Conservation (phyloP, 2,329 filamentous ascomycete species). For the Coniochaeta ligniaria region DNA sequence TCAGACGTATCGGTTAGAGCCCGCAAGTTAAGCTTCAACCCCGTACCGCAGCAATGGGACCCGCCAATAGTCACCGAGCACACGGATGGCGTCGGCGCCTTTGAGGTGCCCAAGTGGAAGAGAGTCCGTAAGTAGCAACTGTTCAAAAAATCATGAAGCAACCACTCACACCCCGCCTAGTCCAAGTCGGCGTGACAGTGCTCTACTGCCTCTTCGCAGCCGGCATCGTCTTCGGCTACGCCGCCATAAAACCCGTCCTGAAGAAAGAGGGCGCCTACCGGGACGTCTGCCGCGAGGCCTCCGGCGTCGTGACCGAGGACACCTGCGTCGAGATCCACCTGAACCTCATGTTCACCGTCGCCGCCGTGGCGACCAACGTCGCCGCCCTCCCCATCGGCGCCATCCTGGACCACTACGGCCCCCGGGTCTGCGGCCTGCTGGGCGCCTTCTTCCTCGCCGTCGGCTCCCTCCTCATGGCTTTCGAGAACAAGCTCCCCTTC, state of each 20-base stretch:
- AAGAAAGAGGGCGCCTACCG: slow-evolving; percentile 66
- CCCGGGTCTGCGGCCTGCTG: slow-evolving; percentile 65
- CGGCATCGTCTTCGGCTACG: slow-evolving; percentile 78
- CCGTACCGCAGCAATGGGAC: slow-evolving; percentile 45
- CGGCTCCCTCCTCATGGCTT: slow-evolving; percentile 68
- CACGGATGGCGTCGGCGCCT: slow-evolving; percentile 42
- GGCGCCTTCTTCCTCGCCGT: slow-evolving; percentile 61
- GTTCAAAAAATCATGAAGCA: not conserved
- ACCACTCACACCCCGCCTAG: slow-evolving; percentile 12
- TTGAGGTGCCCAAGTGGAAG: slow-evolving; percentile 48
- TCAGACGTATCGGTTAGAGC: slow-evolving; percentile 41
- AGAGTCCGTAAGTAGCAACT: slow-evolving; percentile 38
- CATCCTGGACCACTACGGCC: slow-evolving; percentile 76
- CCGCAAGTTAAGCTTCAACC: slow-evolving; percentile 46
- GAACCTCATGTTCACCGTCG: slow-evolving; percentile 89
- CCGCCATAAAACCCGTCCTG: slow-evolving; percentile 74
- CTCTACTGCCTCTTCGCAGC: slow-evolving; percentile 52
- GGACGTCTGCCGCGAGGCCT: slow-evolving; percentile 44
- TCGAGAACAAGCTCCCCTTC: slow-evolving; percentile 55
- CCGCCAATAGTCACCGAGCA: slow-evolving; percentile 31
- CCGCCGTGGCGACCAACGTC: slow-evolving; percentile 82
- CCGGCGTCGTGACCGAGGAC: slow-evolving; percentile 18
- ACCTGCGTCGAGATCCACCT: slow-evolving; percentile 54
- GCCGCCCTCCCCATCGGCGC: slow-evolving; percentile 79
- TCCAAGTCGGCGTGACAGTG: slow-evolving; percentile 29